Percentiles rank a stretch among this genome's conserved stretches.
Evolutionary conservation across 148 eudicot species (phyloP).

Genomic region (Spergularia marina): DNA sequence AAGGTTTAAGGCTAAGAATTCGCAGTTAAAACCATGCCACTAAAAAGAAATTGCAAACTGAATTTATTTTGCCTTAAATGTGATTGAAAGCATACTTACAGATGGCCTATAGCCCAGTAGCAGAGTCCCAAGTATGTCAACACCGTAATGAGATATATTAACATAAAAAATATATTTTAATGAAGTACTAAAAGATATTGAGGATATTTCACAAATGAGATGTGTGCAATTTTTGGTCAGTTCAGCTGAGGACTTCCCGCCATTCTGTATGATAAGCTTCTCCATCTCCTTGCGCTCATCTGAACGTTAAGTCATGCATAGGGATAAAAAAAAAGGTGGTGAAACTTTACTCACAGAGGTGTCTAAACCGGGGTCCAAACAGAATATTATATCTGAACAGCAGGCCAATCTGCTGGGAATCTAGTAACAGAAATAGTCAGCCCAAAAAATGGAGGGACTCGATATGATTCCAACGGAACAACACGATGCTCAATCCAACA

Average conservation of each 20-base stretch:
- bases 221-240: slow-evolving; percentile 84
- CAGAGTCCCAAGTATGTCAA: slow-evolving; percentile 6
- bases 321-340: background rate
- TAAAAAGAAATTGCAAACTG: background rate
- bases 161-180: background rate
- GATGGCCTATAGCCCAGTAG: slow-evolving; percentile 11
- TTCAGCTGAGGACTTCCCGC: slow-evolving; percentile 96
- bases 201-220: slow-evolving; percentile 97
- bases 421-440: slow-evolving; percentile 75
- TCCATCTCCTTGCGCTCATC: slow-evolving; percentile 91
- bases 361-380: background rate
- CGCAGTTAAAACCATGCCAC: background rate
- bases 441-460: slow-evolving; percentile 83
- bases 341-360: background rate
- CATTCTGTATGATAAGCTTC: slow-evolving; percentile 75
- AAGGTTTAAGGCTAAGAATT: background rate
- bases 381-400: slow-evolving; percentile 7
- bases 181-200: slow-evolving; percentile 1
- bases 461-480: slow-evolving; percentile 80
- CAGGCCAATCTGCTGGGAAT: slow-evolving; percentile 70
- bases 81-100: background rate
- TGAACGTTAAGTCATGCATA: slow-evolving; percentile 23
- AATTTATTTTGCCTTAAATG: background rate
- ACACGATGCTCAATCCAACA: slow-evolving; percentile 98
- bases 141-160: background rate